phyloP scores from a whole-genome alignment of 495 filamentous ascomycete species.

The Aspergillus conjunctus region DNA sequence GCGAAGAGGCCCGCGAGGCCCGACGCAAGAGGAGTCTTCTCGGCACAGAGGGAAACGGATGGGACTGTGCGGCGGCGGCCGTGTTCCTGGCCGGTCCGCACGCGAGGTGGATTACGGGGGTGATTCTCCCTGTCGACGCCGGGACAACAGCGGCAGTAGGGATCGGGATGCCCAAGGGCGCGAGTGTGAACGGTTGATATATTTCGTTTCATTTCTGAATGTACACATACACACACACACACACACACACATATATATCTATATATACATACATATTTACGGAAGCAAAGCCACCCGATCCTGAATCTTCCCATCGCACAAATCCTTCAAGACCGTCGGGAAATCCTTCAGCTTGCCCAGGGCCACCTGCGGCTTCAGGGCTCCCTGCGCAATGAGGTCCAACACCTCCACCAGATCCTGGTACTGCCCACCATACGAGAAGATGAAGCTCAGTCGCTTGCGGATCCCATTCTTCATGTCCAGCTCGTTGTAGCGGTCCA shows the following conservation, averaged over 20 bases:
- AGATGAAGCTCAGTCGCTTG: slow-evolving; percentile 29
- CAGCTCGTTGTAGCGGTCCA: slow-evolving; percentile 23
- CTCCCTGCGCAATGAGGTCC: slow-evolving; percentile 22
- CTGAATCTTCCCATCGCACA: slow-evolving; percentile 24
- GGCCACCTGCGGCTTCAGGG: slow-evolving; percentile 25
- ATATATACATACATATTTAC: neutral
- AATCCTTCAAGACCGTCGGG: slow-evolving; percentile 23
- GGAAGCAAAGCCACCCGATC: slow-evolving; percentile 23
- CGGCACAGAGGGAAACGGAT: slow-evolving; percentile 56
- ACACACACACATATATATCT: neutral
- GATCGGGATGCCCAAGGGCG: neutral
- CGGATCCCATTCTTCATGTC: slow-evolving; percentile 33
- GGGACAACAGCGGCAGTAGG: slow-evolving; percentile 21
- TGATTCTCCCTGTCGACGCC: slow-evolving; percentile 51
- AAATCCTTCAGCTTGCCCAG: slow-evolving; percentile 21
- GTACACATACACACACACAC: neutral
- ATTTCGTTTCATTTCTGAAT: neutral
- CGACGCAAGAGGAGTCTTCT: slow-evolving; percentile 52
- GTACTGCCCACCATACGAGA: slow-evolving; percentile 30
- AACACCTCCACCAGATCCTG: slow-evolving; percentile 27
- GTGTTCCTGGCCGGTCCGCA: slow-evolving; percentile 50
- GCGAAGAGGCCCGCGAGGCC: slow-evolving; percentile 47
- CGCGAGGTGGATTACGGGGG: slow-evolving; percentile 53
- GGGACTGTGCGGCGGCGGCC: slow-evolving; percentile 47
- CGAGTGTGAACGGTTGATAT: too few species aligned